Evolutionary conservation across 2,329 filamentous ascomycete species (phyloP).

Genomic region (Stromatinia cepivora): DNA sequence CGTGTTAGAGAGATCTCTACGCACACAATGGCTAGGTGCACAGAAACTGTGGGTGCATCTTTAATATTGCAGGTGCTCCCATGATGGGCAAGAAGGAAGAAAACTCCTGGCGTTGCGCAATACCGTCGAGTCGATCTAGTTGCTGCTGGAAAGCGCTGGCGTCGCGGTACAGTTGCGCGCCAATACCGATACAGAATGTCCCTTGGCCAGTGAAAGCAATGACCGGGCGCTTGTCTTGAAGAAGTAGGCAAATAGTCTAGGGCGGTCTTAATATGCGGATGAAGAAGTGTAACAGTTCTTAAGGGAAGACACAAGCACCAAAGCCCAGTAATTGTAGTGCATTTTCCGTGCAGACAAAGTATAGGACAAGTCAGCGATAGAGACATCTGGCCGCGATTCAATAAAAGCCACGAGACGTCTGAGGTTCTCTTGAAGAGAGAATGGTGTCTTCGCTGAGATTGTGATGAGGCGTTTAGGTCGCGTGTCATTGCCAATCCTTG

Average conservation of each 20-base stretch:
- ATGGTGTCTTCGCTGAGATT: constrained; percentile 49
- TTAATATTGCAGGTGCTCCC: constrained; percentile 27
- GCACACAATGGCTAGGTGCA: constrained; percentile 5
- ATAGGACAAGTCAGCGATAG: constrained; percentile 37
- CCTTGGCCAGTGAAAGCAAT: constrained; percentile 19
- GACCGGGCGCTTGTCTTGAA: constrained; percentile 43
- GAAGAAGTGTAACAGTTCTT: background rate
- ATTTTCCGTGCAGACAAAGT: constrained; percentile 49
- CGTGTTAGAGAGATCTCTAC: constrained; percentile 46
- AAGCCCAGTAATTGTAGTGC: constrained; percentile 59
- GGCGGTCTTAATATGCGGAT: constrained; percentile 39
- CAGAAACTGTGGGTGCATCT: background rate
- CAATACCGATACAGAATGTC: background rate
- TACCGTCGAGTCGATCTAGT: constrained; percentile 15
- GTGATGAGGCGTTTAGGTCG: constrained; percentile 48
- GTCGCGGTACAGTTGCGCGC: background rate
- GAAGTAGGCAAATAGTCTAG: constrained; percentile 37
- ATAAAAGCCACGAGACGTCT: constrained; percentile 31
- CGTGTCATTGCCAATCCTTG: constrained; percentile 42
- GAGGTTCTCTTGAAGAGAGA: constrained; percentile 33
- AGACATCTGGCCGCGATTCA: constrained; percentile 30
- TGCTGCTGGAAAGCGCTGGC: background rate
- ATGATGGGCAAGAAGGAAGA: constrained; percentile 43
- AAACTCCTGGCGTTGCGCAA: constrained; percentile 33
- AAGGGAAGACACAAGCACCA: background rate